phyloP scores from a whole-genome alignment of 2,329 filamentous ascomycete species.

The Fusarium subglutinans region DNA sequence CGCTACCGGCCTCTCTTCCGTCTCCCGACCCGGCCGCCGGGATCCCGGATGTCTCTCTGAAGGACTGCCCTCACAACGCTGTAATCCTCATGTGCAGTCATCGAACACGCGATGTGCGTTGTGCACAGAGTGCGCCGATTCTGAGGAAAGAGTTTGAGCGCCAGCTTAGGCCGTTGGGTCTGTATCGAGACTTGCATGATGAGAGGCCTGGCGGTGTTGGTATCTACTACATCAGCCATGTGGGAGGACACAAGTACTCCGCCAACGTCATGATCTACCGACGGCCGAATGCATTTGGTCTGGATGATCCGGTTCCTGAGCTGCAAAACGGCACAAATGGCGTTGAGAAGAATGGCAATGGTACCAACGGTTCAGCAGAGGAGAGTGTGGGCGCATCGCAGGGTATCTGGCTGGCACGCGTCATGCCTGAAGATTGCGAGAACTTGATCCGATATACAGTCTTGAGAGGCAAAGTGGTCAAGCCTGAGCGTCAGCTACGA shows the following conservation, averaged over 20 bases:
- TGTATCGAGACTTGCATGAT: constrained; percentile 89
- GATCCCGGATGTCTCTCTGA: constrained; percentile 45
- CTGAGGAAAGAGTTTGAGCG: constrained; percentile 89
- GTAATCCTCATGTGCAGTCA: constrained; percentile 95
- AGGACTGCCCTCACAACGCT: constrained; percentile 80
- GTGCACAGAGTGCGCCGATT: constrained; percentile 91
- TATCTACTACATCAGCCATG: constrained; percentile 96
- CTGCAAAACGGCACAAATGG: constrained; percentile 42
- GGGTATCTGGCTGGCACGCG: constrained; percentile 91
- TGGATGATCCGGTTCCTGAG: constrained; percentile 53
- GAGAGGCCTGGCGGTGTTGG: constrained; percentile 90
- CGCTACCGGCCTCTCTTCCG: constrained; percentile 50
- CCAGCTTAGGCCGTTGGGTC: constrained; percentile 82
- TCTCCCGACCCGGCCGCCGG: constrained; percentile 43
- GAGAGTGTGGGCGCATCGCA: constrained; percentile 73
- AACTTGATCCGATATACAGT: constrained; percentile 90
- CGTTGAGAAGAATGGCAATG: constrained; percentile 29
- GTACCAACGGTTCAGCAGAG: constrained; percentile 33
- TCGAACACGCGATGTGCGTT: constrained; percentile 91
- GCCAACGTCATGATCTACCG: constrained; percentile 96
- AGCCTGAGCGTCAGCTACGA: constrained; percentile 84
- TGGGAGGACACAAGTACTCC: constrained; percentile 95
- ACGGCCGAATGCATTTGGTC: constrained; percentile 65
- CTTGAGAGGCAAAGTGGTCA: constrained; percentile 91
- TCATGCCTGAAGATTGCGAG: constrained; percentile 89